Base-by-base conservation (phyloP, 768 basidiomycete genomes). In the Lentinula lateritia region DNA sequence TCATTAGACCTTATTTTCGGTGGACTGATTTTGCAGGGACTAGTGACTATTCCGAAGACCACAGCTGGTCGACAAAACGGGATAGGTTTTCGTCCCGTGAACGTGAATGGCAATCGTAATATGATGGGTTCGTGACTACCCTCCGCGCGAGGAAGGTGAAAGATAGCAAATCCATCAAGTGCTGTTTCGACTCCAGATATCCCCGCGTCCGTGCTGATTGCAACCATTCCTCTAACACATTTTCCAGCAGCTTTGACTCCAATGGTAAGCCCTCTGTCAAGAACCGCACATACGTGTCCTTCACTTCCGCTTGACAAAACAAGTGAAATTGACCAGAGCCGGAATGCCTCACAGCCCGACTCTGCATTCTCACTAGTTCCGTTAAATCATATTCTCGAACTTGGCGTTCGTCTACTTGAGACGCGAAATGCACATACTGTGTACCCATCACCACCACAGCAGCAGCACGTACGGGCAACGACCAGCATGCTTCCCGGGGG, bases 351-450 rank as follows among this genome's bases (percentile, higher is more conserved):
- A 93, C 82, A 3, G 95, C 95, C 36, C 86, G 83, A 59, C 92
- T 85, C 73, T 98, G 95, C 95, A 99, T 98, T 61, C 85, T 87
- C 55, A 91, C 86, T 39, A 99, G 74, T 66, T 98, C 95, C 18
- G 84, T 79, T 41, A 96, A 75, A 0, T 77, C 76, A 72, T 98
- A 98, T 70, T 95, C 93, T 48, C 81, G 80, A 54, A 96, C 70
- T 66, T 89, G 87, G 23, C 90, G 84, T 62, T 88, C 85, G 8
- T 50, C 55, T 13, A 75, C 79, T 58, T 76, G 78, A 41, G 70
- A 72, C 43, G 79, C 76, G 6, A 78, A 66, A 60, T 83, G 77
- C 28, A 87, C 71, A 71, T 92, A 96, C 71, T 99, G 97, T 3
- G 95, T 93, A 16, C 93, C 91, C 89, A 98, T 89, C 50, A 93